Conservation (phyloP, 2,329 filamentous ascomycete species). For the Mariannaea sp. region DNA sequence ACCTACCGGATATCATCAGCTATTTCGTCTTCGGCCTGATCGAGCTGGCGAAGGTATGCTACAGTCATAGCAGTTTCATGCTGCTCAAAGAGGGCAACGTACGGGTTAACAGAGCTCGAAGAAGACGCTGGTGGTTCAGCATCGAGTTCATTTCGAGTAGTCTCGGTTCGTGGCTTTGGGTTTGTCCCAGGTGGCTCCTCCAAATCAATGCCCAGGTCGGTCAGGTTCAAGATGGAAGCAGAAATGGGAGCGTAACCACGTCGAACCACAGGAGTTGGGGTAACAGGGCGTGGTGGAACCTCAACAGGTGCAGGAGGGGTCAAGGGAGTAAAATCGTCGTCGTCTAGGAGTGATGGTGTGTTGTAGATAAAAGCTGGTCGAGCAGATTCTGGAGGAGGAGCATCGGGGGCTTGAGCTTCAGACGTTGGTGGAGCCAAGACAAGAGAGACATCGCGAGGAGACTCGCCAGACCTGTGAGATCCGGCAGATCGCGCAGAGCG, state of each 20-base stretch:
- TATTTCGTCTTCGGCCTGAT: conserved; percentile 30
- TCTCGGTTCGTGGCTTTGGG: neutral
- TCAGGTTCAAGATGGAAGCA: conserved; percentile 27
- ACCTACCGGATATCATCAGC: conserved; percentile 43
- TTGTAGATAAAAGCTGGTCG: conserved; percentile 26
- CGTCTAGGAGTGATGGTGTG: conserved; percentile 29
- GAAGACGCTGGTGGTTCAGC: conserved; percentile 20
- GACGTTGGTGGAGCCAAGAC: conserved; percentile 20
- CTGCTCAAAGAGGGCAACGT: conserved; percentile 39
- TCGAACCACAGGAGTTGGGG: conserved; percentile 1
- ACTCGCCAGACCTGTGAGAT: neutral
- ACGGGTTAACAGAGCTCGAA: conserved; percentile 36
- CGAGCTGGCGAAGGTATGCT: conserved; percentile 38
- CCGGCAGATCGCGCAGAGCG: conserved; percentile 1
- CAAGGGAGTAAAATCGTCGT: conserved; percentile 25
- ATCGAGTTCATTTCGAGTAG: neutral
- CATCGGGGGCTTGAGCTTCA: conserved; percentile 17
- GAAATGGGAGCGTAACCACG: conserved; percentile 30
- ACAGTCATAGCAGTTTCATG: conserved; percentile 40
- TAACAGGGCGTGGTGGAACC: conserved; percentile 1
- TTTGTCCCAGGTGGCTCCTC: neutral
- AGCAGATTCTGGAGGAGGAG: conserved; percentile 15
- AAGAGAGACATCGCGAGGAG: conserved; percentile 19
- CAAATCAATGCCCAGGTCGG: conserved; percentile 14
- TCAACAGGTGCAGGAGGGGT: conserved; percentile 6